These are phyloP conservation scores for Paramecium primaurelia DNA, from an alignment of 73 alveolate genomes.

Conservation along the genomic window DNA sequence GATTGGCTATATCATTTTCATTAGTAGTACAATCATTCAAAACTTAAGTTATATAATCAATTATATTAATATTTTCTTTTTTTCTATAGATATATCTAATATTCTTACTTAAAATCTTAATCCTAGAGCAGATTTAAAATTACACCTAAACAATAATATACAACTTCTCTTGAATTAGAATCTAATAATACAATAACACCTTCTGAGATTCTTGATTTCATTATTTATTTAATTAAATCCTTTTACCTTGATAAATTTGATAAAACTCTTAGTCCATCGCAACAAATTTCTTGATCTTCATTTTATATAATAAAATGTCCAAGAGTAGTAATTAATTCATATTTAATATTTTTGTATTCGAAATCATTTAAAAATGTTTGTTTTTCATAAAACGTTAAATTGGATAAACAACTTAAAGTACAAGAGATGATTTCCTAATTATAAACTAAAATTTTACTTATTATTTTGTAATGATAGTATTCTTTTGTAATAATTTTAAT, in stretches of 20 bases:
- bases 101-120: conserved; percentile 39
- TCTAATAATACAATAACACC: conserved; percentile 51
- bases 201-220: conserved; percentile 44
- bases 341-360: conserved; percentile 45
- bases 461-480: neutral
- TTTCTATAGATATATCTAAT: neutral
- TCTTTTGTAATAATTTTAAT: conserved; percentile 11
- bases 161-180: conserved; percentile 57
- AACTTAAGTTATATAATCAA: conserved; percentile 35
- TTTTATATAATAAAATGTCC: conserved; percentile 52
- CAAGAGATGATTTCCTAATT: conserved; percentile 46
- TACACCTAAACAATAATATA: conserved; percentile 51
- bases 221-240: conserved; percentile 44
- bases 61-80: neutral
- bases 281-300: conserved; percentile 53
- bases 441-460: neutral
- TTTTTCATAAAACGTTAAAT: conserved; percentile 57
- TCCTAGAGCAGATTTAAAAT: conserved; percentile 13
- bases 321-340: conserved; percentile 8
- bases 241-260: conserved; percentile 53
- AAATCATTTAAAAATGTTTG: conserved; percentile 44
- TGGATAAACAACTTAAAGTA: conserved; percentile 54
- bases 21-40: conserved; percentile 46
- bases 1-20: conserved; percentile 57
- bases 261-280: conserved; percentile 57